Evolutionary conservation across 352 stramenopile genomes (phyloP), one percentile per base, ranked within the genome.

Genomic region (Elongisporangium undulatum): DNA sequence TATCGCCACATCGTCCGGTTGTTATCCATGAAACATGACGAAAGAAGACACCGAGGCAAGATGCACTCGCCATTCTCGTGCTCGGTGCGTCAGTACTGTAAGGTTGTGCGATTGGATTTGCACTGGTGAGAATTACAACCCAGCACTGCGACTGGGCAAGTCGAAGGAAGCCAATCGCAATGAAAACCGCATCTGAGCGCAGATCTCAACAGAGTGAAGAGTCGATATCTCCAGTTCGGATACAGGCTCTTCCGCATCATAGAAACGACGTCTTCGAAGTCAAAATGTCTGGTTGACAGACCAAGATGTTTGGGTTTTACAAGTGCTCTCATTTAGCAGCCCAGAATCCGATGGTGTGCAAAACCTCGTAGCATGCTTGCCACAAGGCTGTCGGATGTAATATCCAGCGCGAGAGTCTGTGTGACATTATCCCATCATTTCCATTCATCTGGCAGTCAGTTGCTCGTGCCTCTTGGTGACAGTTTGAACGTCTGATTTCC

Each of bases 381-480:
- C 13, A 51, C n/a, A 21, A 41, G 15, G 0, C 4, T 22, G 16
- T 38, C 39, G 22, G 29, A 51, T 12, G 6, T 6, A 19, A 9
- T 21, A 17, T 53, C 39, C 22, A 22, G 23, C 1, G 45, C 39
- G 12, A 38, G 4, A 17, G 17, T n/a, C 21, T 17, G 20, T 23
- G 21, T n/a, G 45, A 29, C 55, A 59, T 24, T 7, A 53, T 48
- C 1, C 8, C 39, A 26, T 59, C 55, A 59, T 59, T 13, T 19
- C 55, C 41, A 77, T 79, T 68, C 71, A 68, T 19, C 58, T 77
- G 26, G 29, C 29, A 41, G 29, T 15, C 29, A 41, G 29, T 15
- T 41, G 29, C 29, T 6, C 29, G 29, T 41, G 29, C 29, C 29
- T 34, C 24, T 34, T 34, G 3, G 24, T 7, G 3, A 8, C 24